Base-by-base conservation (phyloP, 148 eudicot species). In the Cornus controversa region DNA sequence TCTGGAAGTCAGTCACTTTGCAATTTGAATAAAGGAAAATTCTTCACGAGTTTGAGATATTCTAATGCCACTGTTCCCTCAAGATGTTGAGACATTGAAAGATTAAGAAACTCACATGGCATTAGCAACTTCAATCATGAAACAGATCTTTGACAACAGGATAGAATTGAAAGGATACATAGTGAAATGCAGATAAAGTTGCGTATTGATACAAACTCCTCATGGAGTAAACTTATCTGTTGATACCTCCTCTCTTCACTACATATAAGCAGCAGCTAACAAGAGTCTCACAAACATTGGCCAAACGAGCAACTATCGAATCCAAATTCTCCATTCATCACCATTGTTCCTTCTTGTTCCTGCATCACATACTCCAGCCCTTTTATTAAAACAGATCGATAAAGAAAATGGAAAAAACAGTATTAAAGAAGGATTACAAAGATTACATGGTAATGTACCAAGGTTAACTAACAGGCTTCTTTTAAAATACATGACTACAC, bases 341-440 rank as follows among this genome's bases (percentile, higher is more conserved):
- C 24, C 75, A 71, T 20, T 14, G 70, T 70, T 74, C 85, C 90
- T 37, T 83, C 91, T 53, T 81, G 85, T 66, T 80, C 94, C 97
- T 89, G 84, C 78, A 82, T 66, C 25, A 63, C n/a, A 57, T n/a
- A 13, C 36, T 25, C 9, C 1, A 15, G 7, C 14, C 18, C 57
- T 50, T 50, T 50, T 50, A 50, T 50, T 40, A 15, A 50, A 50
- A 13, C n/a, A 11, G 57, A 16, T 50, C 18, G 15, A 2, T 5
- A 50, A 50, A 20, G 45, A 50, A 50, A 50, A 50, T 50, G 57
- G 57, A 13, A 50, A 5, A 50, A 50, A 50, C 4, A 40, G 7
- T 3, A 40, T 0, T 2, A 45, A 54, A 40, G 22, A 53, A 66
- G 8, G 22, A 13, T 2, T 50, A 15, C 4, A 50, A 50, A 50